Evolutionary conservation across 352 stramenopile species (phyloP).

Genomic region (Globisporangium canariense): DNA sequence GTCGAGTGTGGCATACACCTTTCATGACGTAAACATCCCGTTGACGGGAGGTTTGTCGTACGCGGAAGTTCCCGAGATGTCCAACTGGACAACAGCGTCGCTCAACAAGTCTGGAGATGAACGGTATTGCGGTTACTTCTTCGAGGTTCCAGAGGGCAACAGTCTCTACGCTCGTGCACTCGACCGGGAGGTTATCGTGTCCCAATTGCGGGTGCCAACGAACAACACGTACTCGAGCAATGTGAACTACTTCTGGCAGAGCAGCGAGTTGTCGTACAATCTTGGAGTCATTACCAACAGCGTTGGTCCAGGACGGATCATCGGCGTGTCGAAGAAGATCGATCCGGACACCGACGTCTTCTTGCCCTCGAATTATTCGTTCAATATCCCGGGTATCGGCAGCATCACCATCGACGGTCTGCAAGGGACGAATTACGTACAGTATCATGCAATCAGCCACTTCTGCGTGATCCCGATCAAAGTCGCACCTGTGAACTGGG

Average conservation of each 20-base stretch:
- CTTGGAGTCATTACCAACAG: slow-evolving; percentile 65
- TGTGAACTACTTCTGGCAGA: slow-evolving; percentile 68
- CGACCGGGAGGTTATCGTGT: slow-evolving; percentile 38
- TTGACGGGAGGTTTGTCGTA: slow-evolving; percentile 21
- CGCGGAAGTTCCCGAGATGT: slow-evolving; percentile 21
- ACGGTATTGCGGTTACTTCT: slow-evolving; percentile 75
- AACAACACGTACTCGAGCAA: slow-evolving; percentile 47
- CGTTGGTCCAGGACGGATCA: slow-evolving; percentile 40
- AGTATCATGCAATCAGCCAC: slow-evolving; percentile 44
- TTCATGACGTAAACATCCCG: slow-evolving; percentile 38
- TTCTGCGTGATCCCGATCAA: slow-evolving; percentile 64
- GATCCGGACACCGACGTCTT: slow-evolving; percentile 51
- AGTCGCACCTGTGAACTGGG: slow-evolving; percentile 51
- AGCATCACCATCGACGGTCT: slow-evolving; percentile 50
- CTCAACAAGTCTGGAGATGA: slow-evolving; percentile 18
- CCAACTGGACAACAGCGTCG: slow-evolving; percentile 40
- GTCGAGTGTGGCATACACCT: slow-evolving; percentile 57
- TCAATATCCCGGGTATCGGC: slow-evolving; percentile 34
- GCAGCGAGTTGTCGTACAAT: slow-evolving; percentile 52
- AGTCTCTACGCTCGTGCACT: slow-evolving; percentile 42
- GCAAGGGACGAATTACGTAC: slow-evolving; percentile 35
- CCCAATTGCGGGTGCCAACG: slow-evolving; percentile 38
- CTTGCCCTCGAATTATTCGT: slow-evolving; percentile 28
- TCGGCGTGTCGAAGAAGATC: slow-evolving; percentile 70
- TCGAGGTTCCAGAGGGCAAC: slow-evolving; percentile 42